Evolutionary conservation across 148 eudicot genomes (phyloP).

Genomic region (Suaeda aralocaspica): DNA sequence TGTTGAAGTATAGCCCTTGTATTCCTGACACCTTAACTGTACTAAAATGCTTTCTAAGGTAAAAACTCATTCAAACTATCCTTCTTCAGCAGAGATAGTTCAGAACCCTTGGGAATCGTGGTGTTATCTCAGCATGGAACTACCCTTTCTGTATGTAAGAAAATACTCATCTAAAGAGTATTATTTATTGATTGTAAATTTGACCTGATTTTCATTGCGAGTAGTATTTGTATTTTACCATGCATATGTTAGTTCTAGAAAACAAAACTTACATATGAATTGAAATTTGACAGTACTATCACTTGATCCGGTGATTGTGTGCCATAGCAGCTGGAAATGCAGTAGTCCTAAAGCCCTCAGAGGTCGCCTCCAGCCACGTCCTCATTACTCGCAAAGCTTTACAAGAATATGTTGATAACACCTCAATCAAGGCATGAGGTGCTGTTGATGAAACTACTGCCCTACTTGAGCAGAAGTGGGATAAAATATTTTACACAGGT

Average conservation of each 20-base stretch:
- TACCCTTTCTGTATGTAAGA: slow-evolving; percentile 76
- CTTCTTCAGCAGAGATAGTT: slow-evolving; percentile 65
- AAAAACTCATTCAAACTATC: slow-evolving; percentile 44
- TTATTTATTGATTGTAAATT: no score
- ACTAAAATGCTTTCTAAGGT: slow-evolving; percentile 32
- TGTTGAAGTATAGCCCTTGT: neutral
- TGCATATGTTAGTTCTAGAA: neutral
- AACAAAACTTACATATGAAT: neutral
- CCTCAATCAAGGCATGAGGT: slow-evolving; percentile 68
- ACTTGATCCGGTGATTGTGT: slow-evolving; percentile 81
- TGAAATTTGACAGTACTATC: slow-evolving; percentile 51
- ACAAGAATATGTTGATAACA: slow-evolving; percentile 57
- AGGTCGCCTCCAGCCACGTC: slow-evolving; percentile 82
- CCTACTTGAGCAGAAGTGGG: slow-evolving; percentile 85
- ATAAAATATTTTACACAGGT: slow-evolving; percentile 96
- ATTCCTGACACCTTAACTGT: no score
- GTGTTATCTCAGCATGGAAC: slow-evolving; percentile 83
- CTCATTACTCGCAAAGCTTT: slow-evolving; percentile 52
- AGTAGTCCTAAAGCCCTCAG: slow-evolving; percentile 88
- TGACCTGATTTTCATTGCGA: neutral
- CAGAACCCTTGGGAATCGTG: slow-evolving; percentile 69
- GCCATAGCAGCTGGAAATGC: slow-evolving; percentile 93
- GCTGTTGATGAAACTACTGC: slow-evolving; percentile 61
- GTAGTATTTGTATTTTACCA: neutral
- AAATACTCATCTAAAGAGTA: slow-evolving; percentile 4